These are phyloP conservation scores for Diaporthe ampelina DNA, from an alignment of 2,329 filamentous ascomycete species.

Conservation along the genomic window DNA sequence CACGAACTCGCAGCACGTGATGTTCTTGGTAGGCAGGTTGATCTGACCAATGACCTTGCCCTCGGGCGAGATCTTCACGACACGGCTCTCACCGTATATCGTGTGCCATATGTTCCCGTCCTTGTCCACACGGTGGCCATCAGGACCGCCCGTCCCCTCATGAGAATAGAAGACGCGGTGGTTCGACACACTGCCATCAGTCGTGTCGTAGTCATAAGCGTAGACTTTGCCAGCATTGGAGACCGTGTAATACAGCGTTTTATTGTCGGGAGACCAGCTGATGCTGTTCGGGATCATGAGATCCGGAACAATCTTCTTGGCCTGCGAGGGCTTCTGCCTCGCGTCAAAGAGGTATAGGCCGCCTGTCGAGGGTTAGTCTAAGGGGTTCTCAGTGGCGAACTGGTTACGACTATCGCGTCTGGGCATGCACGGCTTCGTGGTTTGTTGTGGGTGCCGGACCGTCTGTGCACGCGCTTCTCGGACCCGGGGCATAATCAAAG, in stretches of 20 bases:
- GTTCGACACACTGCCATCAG: constrained; percentile 76
- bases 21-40: constrained; percentile 80
- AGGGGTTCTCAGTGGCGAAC: neutral
- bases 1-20: constrained; percentile 86
- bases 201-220: constrained; percentile 79
- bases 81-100: constrained; percentile 82
- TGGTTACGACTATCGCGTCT: constrained; percentile 1
- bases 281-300: constrained; percentile 89
- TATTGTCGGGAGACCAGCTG: constrained; percentile 81
- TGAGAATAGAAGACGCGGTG: constrained; percentile 81
- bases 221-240: constrained; percentile 79
- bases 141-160: constrained; percentile 76
- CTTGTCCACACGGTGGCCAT: constrained; percentile 87
- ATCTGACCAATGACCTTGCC: constrained; percentile 83
- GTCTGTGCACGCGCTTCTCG: constrained; percentile 10
- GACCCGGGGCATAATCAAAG: neutral
- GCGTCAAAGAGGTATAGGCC: constrained; percentile 80
- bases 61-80: constrained; percentile 79
- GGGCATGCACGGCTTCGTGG: neutral
- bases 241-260: constrained; percentile 87
- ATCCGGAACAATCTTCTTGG: constrained; percentile 63
- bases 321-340: constrained; percentile 67
- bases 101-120: constrained; percentile 92
- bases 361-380: constrained; percentile 61
- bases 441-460: neutral